Conservation (phyloP, 2,329 filamentous ascomycete species). For the Cordyceps cicadae region DNA sequence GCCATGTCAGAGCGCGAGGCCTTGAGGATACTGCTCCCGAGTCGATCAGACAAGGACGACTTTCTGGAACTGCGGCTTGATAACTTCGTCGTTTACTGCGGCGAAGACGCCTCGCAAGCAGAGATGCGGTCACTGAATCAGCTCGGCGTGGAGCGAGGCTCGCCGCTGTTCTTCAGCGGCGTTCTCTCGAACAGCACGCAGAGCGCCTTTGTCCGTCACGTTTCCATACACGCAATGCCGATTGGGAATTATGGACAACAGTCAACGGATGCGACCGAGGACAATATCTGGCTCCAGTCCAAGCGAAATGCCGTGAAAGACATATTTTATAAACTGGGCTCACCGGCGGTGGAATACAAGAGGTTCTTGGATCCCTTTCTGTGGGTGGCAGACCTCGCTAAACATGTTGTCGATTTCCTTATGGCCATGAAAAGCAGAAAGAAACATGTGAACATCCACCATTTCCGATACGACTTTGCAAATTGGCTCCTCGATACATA, state of each 20-base stretch:
- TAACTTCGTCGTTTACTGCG: slow-evolving; percentile 50
- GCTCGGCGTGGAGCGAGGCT: slow-evolving; percentile 30
- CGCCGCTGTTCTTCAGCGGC: slow-evolving; percentile 52
- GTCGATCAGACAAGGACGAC: slow-evolving; percentile 11
- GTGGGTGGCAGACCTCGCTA: slow-evolving; percentile 64
- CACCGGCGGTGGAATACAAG: slow-evolving; percentile 51
- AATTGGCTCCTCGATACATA: slow-evolving; percentile 46
- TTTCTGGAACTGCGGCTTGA: slow-evolving; percentile 45
- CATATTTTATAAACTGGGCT: slow-evolving; percentile 57
- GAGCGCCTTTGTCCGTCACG: slow-evolving; percentile 42
- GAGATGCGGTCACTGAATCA: slow-evolving; percentile 51
- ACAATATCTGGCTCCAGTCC: slow-evolving; percentile 58
- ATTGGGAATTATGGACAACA: slow-evolving; percentile 56
- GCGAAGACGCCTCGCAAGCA: slow-evolving; percentile 25
- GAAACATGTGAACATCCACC: slow-evolving; percentile 37
- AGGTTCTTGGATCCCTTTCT: slow-evolving; percentile 55
- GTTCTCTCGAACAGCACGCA: slow-evolving; percentile 37
- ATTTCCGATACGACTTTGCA: slow-evolving; percentile 52
- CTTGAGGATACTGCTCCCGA: neutral
- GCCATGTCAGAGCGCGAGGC: slow-evolving; percentile 9
- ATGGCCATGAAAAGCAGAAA: slow-evolving; percentile 23
- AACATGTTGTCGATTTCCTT: slow-evolving; percentile 64
- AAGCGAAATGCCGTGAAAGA: slow-evolving; percentile 26
- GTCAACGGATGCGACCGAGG: slow-evolving; percentile 36
- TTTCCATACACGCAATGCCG: slow-evolving; percentile 51